A percentile compares a stretch with the other conserved stretches of the same genome.
Evolutionary conservation across 2,329 filamentous ascomycete genomes (phyloP).

Genomic region (Leptoxyphium fumago): DNA sequence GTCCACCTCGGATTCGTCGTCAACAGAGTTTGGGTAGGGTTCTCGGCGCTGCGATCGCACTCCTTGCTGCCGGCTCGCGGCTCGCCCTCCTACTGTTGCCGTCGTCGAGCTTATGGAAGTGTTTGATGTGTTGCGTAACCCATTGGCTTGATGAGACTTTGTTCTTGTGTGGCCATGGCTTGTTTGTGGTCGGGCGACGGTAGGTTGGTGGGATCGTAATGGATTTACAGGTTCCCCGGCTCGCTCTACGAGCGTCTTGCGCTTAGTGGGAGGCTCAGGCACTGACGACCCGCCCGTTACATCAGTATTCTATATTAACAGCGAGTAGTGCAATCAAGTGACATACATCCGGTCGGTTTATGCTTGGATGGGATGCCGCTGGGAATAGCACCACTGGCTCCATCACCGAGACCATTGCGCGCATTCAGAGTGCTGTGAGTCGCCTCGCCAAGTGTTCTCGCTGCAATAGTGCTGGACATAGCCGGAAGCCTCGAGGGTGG

Average conservation of each 20-base stretch:
- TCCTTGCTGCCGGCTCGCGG: conserved; percentile 25
- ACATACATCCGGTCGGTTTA: conserved; percentile 35
- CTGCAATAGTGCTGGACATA: conserved; percentile 3
- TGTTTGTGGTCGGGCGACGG: conserved; percentile 22
- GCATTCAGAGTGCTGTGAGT: conserved; percentile 32
- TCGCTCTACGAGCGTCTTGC: conserved; percentile 35
- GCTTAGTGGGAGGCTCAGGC: conserved; percentile 34
- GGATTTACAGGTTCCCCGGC: conserved; percentile 29
- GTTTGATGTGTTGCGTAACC: conserved; percentile 28
- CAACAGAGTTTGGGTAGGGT: conserved; percentile 12
- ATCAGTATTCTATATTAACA: neutral
- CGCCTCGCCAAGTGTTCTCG: conserved; percentile 14
- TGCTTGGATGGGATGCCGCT: conserved; percentile 26
- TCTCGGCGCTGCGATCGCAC: neutral
- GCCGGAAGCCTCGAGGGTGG: conserved; percentile 17
- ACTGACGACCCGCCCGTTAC: conserved; percentile 15
- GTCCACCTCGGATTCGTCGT: conserved; percentile 20
- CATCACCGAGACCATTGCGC: conserved; percentile 23
- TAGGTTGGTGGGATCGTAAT: conserved; percentile 10
- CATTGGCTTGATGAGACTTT: conserved; percentile 16
- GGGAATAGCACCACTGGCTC: conserved; percentile 8
- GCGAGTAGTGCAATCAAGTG: neutral
- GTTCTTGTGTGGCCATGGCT: neutral
- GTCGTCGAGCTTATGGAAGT: conserved; percentile 26
- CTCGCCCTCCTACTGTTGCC: conserved; percentile 28